phyloP scores from a whole-genome alignment of 768 basidiomycete species.

The Mycena olivaceomarginata region DNA sequence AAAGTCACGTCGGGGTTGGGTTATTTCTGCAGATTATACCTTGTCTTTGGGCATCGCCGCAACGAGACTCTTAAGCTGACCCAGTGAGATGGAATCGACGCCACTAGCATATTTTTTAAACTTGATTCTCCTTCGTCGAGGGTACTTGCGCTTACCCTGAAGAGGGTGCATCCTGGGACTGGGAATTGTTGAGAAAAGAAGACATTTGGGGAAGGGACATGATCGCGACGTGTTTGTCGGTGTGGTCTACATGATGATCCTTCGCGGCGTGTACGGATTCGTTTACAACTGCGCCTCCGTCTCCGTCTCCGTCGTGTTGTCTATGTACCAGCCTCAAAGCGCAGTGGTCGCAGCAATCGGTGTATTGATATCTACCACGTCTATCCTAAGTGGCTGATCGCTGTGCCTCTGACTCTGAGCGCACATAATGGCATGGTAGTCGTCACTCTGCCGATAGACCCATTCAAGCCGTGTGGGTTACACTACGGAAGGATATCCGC shows the following conservation, averaged over 20 bases:
- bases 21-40: constrained; percentile 29
- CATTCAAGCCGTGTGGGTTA: not conserved
- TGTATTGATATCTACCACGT: too few relatives aligned
- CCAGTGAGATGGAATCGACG: constrained; percentile 86
- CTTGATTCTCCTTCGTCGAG: too few relatives aligned
- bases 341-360: too few relatives aligned
- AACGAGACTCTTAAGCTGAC: constrained; percentile 87
- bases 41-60: constrained; percentile 45
- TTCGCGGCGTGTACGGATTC: too few relatives aligned
- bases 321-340: not conserved
- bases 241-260: not conserved
- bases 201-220: constrained; percentile 40
- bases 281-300: not conserved
- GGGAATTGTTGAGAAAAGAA: constrained; percentile 44
- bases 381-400: constrained; percentile 2
- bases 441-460: not conserved
- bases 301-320: not conserved
- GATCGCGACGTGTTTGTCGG: constrained; percentile 7
- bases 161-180: constrained; percentile 44
- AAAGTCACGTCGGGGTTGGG: constrained; percentile 47
- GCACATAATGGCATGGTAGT: not conserved
- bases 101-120: constrained; percentile 53
- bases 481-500: not conserved
- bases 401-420: constrained; percentile 24
- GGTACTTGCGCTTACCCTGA: too few relatives aligned